Percentiles rank a stretch among this genome's conserved stretches.
Conservation (phyloP, 2,329 filamentous ascomycete species). For the Clonostachys solani region DNA sequence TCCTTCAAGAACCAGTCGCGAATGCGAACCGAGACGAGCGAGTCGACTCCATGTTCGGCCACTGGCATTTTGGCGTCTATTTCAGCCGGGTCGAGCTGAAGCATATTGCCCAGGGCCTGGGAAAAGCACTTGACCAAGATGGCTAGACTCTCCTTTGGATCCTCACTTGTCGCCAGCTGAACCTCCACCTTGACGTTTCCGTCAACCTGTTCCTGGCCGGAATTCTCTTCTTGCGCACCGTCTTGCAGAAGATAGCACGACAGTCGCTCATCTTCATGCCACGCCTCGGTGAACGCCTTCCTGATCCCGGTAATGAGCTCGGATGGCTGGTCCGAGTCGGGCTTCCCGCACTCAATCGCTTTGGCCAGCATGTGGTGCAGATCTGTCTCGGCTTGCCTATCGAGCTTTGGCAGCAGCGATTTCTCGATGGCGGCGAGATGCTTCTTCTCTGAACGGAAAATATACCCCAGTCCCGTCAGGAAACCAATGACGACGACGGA, state of each 20-base stretch:
- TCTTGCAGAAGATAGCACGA: too few species aligned
- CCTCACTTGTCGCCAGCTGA: too few species aligned
- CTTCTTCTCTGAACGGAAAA: neutral
- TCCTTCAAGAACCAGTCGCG: slow-evolving; percentile 44
- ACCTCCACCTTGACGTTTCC: too few species aligned
- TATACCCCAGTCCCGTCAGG: neutral
- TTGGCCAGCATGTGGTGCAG: slow-evolving; percentile 20
- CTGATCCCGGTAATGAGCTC: neutral
- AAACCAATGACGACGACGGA: slow-evolving; percentile 29
- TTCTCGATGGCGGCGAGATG: neutral
- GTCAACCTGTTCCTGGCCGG: neutral
- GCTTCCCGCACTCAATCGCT: slow-evolving; percentile 13
- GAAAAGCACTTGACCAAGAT: neutral
- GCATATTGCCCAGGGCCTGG: neutral
- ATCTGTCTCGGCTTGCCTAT: slow-evolving; percentile 16
- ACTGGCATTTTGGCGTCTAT: neutral
- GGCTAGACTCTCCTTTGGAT: too few species aligned
- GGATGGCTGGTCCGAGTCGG: neutral
- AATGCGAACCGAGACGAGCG: slow-evolving; percentile 22
- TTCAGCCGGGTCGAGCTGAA: neutral
- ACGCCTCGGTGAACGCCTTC: neutral
- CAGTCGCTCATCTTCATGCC: too few species aligned
- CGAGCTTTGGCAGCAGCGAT: neutral
- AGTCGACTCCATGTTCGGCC: slow-evolving; percentile 14
- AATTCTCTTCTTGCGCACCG: too few species aligned